Base-by-base conservation (phyloP, 495 filamentous ascomycete species). In the Ramalina peruviana region DNA sequence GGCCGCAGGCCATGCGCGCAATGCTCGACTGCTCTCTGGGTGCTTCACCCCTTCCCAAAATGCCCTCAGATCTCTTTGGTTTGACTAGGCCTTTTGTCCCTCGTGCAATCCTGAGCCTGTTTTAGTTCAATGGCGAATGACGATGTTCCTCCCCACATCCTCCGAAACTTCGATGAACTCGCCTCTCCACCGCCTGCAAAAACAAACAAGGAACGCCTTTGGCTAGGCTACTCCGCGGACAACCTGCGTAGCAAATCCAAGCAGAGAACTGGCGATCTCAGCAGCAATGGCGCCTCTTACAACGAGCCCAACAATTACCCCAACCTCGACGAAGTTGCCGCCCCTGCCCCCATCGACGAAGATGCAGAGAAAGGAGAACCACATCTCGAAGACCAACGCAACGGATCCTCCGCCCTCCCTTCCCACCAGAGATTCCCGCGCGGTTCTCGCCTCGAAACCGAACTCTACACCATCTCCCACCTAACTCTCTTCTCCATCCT, bases 401-500 rank as follows among this genome's bases (percentile, higher is more conserved):
- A 40, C 25, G 43, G 17, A 4, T 39, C 23, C 13, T 12, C 36
- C 12, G 25, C 23, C 23, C 21, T 21, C 15, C 16, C 19, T 2
- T n/a, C 36, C 17, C n/a, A 47, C 20, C 46, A 37, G 20, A 23
- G 39, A 47, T 47, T 25, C 23, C 12, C 19, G 43, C 19, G n/a
- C 25, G 9, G 12, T 11, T 21, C n/a, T 1, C 27, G 15, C 56
- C 63, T 74, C 33, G 72, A 73, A n/a, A 88, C 84, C 3, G 68
- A 85, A 59, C 60, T 90, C 52, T 92, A 86, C 64, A 88, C 81
- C 36, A 55, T 83, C 54, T 84, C 84, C 10, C 84, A 94, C 64
- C 79, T 96, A 15, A 73, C 89, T 43, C 69, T 94, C 61, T 96
- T 96, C 69, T 80, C 87, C 46, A 79, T 96, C 49, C 63, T 90